Conservation (phyloP, 495 filamentous ascomycete genomes). For the Terfezia boudieri region DNA sequence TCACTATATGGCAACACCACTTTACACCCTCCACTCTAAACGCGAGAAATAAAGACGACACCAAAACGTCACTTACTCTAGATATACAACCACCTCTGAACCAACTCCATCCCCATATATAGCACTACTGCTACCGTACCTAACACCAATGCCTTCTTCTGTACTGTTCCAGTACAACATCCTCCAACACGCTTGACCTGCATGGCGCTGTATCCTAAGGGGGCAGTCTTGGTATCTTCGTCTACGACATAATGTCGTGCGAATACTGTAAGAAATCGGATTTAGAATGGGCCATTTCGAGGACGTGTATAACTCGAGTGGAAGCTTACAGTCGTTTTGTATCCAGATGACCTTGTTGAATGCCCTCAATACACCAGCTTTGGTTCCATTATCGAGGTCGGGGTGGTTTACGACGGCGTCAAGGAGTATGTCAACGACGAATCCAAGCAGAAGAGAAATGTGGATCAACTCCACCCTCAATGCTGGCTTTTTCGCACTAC, state of each 20-base stretch:
- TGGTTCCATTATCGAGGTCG: constrained; percentile 10
- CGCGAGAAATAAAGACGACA: neutral
- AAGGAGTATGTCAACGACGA: constrained; percentile 21
- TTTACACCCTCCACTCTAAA: too few relatives aligned
- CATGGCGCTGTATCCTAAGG: neutral
- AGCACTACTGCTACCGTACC: neutral
- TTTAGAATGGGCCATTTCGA: too few relatives aligned
- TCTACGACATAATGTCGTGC: constrained; percentile 10
- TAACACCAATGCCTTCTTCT: neutral
- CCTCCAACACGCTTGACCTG: neutral
- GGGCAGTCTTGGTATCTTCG: neutral
- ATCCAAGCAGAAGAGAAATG: constrained; percentile 21
- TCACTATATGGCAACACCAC: too few relatives aligned
- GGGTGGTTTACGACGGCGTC: constrained; percentile 16
- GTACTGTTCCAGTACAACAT: too few relatives aligned
- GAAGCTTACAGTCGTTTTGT: constrained; percentile 11
- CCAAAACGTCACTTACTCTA: neutral
- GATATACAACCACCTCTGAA: neutral
- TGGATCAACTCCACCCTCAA: constrained; percentile 23
- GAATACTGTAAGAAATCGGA: constrained; percentile 5
- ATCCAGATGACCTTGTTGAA: constrained; percentile 19
- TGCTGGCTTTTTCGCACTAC: constrained; percentile 16
- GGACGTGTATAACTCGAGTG: neutral
- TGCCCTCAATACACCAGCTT: constrained; percentile 8
- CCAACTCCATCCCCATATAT: neutral